phyloP scores from a whole-genome alignment of 176 grass and related monocot genomes.

The Raddia distichophylla region DNA sequence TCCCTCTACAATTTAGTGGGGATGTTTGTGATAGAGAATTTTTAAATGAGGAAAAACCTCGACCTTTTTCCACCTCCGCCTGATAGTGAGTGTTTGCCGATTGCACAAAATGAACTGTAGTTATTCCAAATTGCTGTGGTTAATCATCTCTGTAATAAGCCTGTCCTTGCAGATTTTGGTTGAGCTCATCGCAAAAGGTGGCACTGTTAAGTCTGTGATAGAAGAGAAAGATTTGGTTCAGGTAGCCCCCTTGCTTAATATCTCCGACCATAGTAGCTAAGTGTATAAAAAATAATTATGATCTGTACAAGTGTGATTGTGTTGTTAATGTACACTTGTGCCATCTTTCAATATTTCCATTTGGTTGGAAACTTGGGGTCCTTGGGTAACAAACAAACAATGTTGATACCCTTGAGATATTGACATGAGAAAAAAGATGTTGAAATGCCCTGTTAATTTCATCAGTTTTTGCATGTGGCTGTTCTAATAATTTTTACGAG shows the following conservation, averaged over 20 bases:
- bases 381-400: neutral
- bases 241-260: slow-evolving; percentile 46
- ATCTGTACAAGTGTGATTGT: neutral
- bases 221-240: slow-evolving; percentile 95
- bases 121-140: neutral
- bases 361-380: neutral
- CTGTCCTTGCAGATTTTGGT: slow-evolving; percentile 64
- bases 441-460: neutral
- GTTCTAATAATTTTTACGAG: slow-evolving; percentile 20
- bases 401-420: neutral
- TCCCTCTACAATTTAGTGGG: neutral
- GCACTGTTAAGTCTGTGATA: slow-evolving; percentile 81
- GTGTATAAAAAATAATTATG: neutral
- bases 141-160: slow-evolving; percentile 12
- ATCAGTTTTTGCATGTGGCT: neutral
- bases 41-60: neutral
- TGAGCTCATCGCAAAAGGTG: slow-evolving; percentile 81
- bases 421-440: neutral
- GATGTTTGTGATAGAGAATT: neutral
- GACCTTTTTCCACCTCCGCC: neutral
- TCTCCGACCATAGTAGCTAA: slow-evolving; percentile 10
- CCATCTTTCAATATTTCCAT: neutral
- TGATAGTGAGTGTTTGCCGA: neutral
- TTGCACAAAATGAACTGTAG: slow-evolving; percentile 11
- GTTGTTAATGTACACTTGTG: neutral